These are phyloP conservation scores for Prunus mume DNA, from an alignment of 306 rosid species.

Conservation along the genomic window DNA sequence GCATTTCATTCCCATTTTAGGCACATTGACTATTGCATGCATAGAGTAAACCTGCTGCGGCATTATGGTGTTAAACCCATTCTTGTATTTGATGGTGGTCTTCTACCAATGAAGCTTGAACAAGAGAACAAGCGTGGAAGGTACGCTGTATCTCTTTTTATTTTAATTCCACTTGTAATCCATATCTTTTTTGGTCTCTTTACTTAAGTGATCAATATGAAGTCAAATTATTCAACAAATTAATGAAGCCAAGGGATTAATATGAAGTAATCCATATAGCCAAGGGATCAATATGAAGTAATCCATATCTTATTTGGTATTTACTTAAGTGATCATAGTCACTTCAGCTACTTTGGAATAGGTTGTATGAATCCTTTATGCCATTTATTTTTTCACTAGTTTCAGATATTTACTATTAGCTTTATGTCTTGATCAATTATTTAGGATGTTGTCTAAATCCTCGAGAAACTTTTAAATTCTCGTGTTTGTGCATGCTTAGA, in stretches of 20 bases:
- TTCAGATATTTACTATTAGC: background rate
- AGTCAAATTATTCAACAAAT: background rate
- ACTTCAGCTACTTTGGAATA: background rate
- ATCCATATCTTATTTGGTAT: too few relatives aligned
- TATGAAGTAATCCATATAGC: too few relatives aligned
- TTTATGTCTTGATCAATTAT: background rate
- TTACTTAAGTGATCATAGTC: too few relatives aligned
- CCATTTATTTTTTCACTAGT: background rate
- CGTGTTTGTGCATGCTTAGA: background rate
- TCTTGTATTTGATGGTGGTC: constrained; percentile 95
- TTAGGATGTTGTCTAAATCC: background rate
- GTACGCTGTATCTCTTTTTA: constrained; percentile 27
- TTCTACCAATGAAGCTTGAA: constrained; percentile 85
- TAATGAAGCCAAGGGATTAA: too few relatives aligned
- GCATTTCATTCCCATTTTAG: constrained; percentile 31
- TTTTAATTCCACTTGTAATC: constrained; percentile 2
- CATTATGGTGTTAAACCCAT: constrained; percentile 74
- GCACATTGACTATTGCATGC: constrained; percentile 96
- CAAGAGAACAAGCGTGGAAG: constrained; percentile 94
- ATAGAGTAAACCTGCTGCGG: constrained; percentile 77
- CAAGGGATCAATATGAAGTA: too few relatives aligned
- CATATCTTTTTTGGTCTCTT: background rate
- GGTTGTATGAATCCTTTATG: background rate
- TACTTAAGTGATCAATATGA: background rate
- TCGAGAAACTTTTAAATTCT: background rate